Base-by-base conservation (phyloP, 2,329 filamentous ascomycete species). In the Trichoderma gracile region DNA sequence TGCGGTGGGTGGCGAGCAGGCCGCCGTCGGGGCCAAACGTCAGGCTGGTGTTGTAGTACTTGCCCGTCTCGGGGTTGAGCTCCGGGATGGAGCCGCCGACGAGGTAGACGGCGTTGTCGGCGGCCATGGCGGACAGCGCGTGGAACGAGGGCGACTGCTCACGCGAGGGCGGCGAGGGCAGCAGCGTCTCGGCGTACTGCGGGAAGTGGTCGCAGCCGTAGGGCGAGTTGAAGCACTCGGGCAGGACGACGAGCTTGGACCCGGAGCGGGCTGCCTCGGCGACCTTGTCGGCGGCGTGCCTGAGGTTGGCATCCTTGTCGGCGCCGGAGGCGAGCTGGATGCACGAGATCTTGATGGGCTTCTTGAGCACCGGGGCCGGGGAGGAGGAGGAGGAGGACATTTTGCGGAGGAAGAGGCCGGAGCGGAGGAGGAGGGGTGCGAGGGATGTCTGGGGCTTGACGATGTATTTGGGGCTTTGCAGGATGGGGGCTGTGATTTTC, bases 161-260 rank as follows among this genome's bases (percentile, higher is more conserved):
- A 66, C 80, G 75, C 3, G 87, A 80, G 0, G 93, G 92, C 30
- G 92, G 91, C 3, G 87, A 89, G 0, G 92, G 92, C 55, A 80
- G 78, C n/a, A 98, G 87, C 1, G 87, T 89, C 78, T 99, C 95
- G 69, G 95, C 93, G 77, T 98, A 98, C 67, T 88, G 86, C 61
- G 93, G 89, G 79, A 99, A 99, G 82, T 89, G 93, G 73, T 92
- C 77, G 69, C 88, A 93, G 69, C 95, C 95, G 78, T 99, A 99
- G 9, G 95, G 95, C 47, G 91, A 96, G 82, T 99, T 99, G 87
- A 99, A 99, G 83, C 95, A 99, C 81, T 99, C 95, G 42, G 95
- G 95, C 19, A 99, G 86, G 40, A 98, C 92, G 69, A 98, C 89
- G 66, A 99, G 87, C 64, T 90, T 87, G 66, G 94, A 92, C 69